These are phyloP conservation scores for Wickerhamomyces strasburgensis DNA, from an alignment of 805 yeast species.

Conservation along the genomic window DNA sequence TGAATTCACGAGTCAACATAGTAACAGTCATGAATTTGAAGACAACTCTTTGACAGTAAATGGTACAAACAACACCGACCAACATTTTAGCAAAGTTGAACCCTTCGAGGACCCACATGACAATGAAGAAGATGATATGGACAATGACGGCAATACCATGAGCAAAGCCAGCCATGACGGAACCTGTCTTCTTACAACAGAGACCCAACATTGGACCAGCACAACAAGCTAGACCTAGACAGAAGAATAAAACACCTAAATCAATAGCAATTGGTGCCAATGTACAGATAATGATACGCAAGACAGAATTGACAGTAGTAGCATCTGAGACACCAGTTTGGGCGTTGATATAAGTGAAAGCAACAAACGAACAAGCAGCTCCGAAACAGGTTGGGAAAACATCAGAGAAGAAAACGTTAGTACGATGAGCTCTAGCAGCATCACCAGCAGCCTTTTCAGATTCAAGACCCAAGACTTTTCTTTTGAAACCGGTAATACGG, in stretches of 20 bases:
- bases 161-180: constrained; percentile 91
- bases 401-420: constrained; percentile 67
- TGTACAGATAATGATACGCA: constrained; percentile 74
- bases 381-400: constrained; percentile 64
- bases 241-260: constrained; percentile 74
- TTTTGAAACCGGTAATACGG: constrained; percentile 79
- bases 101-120: constrained; percentile 96
- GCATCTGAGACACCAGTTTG: constrained; percentile 70
- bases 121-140: constrained; percentile 83
- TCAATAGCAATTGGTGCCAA: constrained; percentile 89
- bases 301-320: constrained; percentile 57
- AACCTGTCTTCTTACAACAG: constrained; percentile 96
- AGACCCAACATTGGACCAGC: constrained; percentile 93
- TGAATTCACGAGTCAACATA: constrained; percentile 89
- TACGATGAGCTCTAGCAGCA: constrained; percentile 75
- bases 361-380: constrained; percentile 76
- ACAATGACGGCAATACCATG: constrained; percentile 91
- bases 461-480: constrained; percentile 65
- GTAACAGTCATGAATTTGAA: constrained; percentile 78
- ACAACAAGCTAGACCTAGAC: constrained; percentile 87
- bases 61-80: constrained; percentile 77
- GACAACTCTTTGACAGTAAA: constrained; percentile 81
- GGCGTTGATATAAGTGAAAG: constrained; percentile 76
- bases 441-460: constrained; percentile 84
- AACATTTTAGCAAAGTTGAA: constrained; percentile 85